Evolutionary conservation across 305 asterid genomes (phyloP).

Genomic region (Plantago coronopus): DNA sequence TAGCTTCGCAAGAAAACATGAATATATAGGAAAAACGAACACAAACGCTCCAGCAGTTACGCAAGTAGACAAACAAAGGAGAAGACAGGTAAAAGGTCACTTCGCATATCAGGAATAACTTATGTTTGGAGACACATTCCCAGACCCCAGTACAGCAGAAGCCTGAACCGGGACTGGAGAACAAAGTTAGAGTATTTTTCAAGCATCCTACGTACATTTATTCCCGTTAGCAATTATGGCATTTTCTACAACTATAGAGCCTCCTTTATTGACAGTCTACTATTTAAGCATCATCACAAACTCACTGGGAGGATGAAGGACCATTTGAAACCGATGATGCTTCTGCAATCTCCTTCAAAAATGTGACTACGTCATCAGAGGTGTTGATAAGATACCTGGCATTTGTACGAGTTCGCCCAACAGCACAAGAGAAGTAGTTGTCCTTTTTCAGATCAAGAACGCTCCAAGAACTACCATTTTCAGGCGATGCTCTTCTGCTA

Average conservation of each 20-base stretch:
- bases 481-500: conserved; percentile 41
- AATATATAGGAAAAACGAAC: conserved; percentile 70
- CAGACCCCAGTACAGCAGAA: no score
- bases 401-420: conserved; percentile 69
- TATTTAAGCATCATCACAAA: not conserved
- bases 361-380: conserved; percentile 62
- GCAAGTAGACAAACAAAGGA: conserved; percentile 11
- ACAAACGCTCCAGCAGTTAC: conserved; percentile 57
- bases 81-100: no score
- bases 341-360: conserved; percentile 57
- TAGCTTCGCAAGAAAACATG: conserved; percentile 69
- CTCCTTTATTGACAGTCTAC: no score
- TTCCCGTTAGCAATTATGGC: no score
- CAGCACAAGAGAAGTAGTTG: conserved; percentile 88
- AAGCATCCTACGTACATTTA: no score
- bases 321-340: conserved; percentile 15
- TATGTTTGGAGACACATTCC: no score
- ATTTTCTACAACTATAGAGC: no score
- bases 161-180: no score
- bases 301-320: conserved; percentile 20
- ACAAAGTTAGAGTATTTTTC: no score
- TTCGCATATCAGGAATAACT: no score
- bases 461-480: conserved; percentile 62
- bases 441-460: conserved; percentile 92
- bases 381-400: conserved; percentile 69